Evolutionary conservation across 176 grass and related monocot genomes (phyloP).

Genomic region (Triticum aestivum): DNA sequence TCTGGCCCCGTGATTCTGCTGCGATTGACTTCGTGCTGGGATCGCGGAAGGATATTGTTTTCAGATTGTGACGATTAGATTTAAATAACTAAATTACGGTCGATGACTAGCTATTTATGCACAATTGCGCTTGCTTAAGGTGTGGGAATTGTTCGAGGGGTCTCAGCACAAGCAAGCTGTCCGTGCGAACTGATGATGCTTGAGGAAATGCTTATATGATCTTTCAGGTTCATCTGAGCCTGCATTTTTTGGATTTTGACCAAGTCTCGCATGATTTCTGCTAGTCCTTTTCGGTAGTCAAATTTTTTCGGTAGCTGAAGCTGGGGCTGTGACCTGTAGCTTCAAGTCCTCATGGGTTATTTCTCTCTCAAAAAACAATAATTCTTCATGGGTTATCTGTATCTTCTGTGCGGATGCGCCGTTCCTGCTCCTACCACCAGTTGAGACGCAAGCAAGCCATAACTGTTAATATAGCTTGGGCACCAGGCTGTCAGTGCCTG

Average conservation of each 20-base stretch:
- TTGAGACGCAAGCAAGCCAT: neutral
- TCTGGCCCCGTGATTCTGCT: neutral
- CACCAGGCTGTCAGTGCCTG: neutral
- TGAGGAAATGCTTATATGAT: neutral
- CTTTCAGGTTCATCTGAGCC: neutral
- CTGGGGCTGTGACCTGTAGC: neutral
- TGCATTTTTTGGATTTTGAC: neutral
- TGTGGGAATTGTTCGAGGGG: neutral
- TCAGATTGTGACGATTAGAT: neutral
- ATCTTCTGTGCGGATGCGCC: neutral
- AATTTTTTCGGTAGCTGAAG: neutral
- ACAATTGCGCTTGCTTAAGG: neutral
- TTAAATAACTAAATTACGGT: neutral
- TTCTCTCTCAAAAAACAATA: too few species aligned
- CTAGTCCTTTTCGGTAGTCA: neutral
- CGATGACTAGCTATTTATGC: neutral
- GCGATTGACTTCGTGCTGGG: neutral
- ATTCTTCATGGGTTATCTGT: too few species aligned
- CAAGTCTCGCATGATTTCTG: neutral
- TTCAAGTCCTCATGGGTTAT: constrained; percentile 21
- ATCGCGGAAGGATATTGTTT: neutral
- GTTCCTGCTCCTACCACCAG: neutral
- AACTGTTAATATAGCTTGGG: neutral
- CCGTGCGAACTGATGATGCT: constrained; percentile 2
- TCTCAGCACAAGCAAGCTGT: constrained; percentile 1